Percentiles rank a stretch among this genome's conserved stretches.
phyloP scores from a whole-genome alignment of 768 basidiomycete genomes.

The Lactarius akahatsu region DNA sequence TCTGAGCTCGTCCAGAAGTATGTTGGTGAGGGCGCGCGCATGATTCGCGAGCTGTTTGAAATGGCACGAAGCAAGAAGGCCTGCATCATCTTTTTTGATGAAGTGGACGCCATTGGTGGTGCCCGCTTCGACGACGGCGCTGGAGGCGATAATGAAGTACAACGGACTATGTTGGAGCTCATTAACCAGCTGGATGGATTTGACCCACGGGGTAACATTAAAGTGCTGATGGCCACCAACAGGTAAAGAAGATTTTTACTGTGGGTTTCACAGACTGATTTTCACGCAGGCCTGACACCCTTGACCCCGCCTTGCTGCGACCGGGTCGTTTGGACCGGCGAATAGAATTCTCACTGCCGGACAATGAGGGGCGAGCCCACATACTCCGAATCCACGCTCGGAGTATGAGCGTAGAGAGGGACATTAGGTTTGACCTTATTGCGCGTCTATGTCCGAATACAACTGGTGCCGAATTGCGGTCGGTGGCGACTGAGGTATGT shows the following conservation, averaged over 20 bases:
- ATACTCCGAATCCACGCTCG: slow-evolving; percentile 96
- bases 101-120: slow-evolving; percentile 97
- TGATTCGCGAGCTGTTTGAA: slow-evolving; percentile 98
- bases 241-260: slow-evolving; percentile 49
- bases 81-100: slow-evolving; percentile 99
- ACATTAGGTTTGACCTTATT: slow-evolving; percentile 97
- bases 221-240: slow-evolving; percentile 99
- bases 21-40: slow-evolving; percentile 97
- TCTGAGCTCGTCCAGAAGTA: slow-evolving; percentile 99
- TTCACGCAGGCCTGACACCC: slow-evolving; percentile 82
- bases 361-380: slow-evolving; percentile 94
- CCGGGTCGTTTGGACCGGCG: slow-evolving; percentile 95
- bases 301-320: slow-evolving; percentile 93
- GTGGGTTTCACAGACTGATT: slow-evolving; percentile 15
- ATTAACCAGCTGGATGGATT: slow-evolving; percentile 99
- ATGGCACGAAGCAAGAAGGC: slow-evolving; percentile 99
- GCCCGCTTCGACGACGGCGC: slow-evolving; percentile 98
- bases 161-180: slow-evolving; percentile 97
- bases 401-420: slow-evolving; percentile 96
- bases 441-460: slow-evolving; percentile 97
- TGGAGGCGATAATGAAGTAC: slow-evolving; percentile 98
- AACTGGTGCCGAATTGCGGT: slow-evolving; percentile 96
- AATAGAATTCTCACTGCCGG: slow-evolving; percentile 94
- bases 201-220: slow-evolving; percentile 98
- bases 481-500: slow-evolving; percentile 91